Conservation (phyloP, 768 basidiomycete species). For the Lyophyllum decastes region DNA sequence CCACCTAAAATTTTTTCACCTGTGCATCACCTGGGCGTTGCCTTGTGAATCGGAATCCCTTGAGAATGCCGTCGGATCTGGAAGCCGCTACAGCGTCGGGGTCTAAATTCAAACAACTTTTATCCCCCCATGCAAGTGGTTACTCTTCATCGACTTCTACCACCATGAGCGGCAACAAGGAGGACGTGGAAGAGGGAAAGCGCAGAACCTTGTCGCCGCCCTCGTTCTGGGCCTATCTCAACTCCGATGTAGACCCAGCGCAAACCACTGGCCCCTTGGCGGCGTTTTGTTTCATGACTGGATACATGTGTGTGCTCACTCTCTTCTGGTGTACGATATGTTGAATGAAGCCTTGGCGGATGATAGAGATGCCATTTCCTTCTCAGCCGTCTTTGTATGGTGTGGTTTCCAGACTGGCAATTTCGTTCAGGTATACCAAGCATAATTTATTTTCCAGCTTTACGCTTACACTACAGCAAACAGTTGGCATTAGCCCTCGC, state of each 20-base stretch:
- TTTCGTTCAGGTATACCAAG: slow-evolving; percentile 55
- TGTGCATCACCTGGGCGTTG: neutral
- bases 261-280: slow-evolving; percentile 54
- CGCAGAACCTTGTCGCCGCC: slow-evolving; percentile 3
- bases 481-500: slow-evolving; percentile 82
- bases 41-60: neutral
- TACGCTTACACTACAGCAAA: neutral
- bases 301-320: slow-evolving; percentile 59
- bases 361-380: slow-evolving; percentile 68
- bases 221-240: slow-evolving; percentile 39
- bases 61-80: slow-evolving; percentile 4
- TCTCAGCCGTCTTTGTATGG: slow-evolving; percentile 83
- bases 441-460: slow-evolving; percentile 1
- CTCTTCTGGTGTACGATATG: neutral
- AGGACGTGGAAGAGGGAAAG: slow-evolving; percentile 10
- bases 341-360: neutral
- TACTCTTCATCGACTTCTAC: neutral
- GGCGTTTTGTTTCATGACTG: slow-evolving; percentile 79
- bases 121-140: neutral
- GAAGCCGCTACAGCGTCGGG: neutral
- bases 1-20: too few relatives aligned
- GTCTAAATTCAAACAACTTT: neutral
- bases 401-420: slow-evolving; percentile 87
- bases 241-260: slow-evolving; percentile 52
- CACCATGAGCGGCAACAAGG: slow-evolving; percentile 8